A percentile compares a stretch with the other conserved stretches of the same genome.
phyloP scores from a whole-genome alignment of 2,329 filamentous ascomycete genomes.

The Cladobotryum mycophilum region DNA sequence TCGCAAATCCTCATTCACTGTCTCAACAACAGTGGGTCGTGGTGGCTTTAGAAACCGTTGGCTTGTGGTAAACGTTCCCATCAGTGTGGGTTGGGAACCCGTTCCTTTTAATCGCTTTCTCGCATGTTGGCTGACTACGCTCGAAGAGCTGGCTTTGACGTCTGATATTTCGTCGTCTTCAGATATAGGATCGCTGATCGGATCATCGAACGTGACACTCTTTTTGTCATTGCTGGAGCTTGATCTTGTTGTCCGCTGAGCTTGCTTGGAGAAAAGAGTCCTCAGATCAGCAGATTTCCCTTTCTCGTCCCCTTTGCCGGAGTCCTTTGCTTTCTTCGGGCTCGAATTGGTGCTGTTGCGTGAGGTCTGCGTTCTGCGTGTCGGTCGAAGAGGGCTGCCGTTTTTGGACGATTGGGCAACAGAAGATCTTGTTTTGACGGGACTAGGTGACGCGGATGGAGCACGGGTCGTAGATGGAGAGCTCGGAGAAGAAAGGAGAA shows the following conservation, averaged over 20 bases:
- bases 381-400: conserved; percentile 16
- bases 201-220: conserved; percentile 37
- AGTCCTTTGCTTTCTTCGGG: conserved; percentile 34
- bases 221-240: conserved; percentile 25
- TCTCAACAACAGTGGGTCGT: conserved; percentile 21
- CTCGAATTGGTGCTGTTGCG: conserved; percentile 27
- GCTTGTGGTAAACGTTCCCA: conserved; percentile 30
- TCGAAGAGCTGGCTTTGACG: conserved; percentile 43
- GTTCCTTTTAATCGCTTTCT: conserved; percentile 44
- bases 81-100: conserved; percentile 16
- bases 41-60: conserved; percentile 47
- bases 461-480: conserved; percentile 28
- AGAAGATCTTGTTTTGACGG: conserved; percentile 26
- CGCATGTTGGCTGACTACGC: conserved; percentile 50
- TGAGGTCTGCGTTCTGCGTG: conserved; percentile 22
- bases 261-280: conserved; percentile 56
- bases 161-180: conserved; percentile 53
- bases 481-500: conserved; percentile 47
- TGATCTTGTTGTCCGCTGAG: conserved; percentile 39
- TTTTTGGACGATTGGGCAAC: conserved; percentile 7
- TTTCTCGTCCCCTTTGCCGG: conserved; percentile 40
- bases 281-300: conserved; percentile 51
- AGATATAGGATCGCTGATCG: conserved; percentile 50
- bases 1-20: conserved; percentile 49
- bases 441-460: conserved; percentile 36